phyloP scores from a whole-genome alignment of 169 alveolate genomes.

The Eimeria tenella region DNA sequence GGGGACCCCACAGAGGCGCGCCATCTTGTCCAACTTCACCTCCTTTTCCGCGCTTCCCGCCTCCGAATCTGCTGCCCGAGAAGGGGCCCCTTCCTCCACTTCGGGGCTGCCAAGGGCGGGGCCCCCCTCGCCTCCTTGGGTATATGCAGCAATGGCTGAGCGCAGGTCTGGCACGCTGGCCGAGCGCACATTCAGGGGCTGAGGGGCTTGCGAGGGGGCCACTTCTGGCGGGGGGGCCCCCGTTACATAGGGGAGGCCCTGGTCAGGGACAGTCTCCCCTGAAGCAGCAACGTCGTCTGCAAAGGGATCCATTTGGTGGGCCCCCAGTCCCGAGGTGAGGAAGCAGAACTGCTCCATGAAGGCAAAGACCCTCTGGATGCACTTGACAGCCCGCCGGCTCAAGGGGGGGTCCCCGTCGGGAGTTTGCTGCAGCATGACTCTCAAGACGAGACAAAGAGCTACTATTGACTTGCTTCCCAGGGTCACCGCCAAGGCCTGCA shows the following conservation, averaged over 20 bases:
- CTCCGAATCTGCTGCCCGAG: not conserved
- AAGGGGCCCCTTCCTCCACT: not conserved
- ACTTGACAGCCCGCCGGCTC: not conserved
- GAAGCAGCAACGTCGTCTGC: not conserved
- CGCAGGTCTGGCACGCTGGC: conserved; percentile 55
- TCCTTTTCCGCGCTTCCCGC: not conserved
- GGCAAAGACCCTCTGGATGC: conserved; percentile 77
- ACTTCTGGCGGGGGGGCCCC: not conserved
- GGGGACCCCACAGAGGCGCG: conserved; percentile 74
- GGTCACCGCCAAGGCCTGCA: conserved; percentile 76
- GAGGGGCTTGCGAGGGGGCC: not conserved
- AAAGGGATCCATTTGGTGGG: conserved; percentile 51
- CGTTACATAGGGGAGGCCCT: not conserved
- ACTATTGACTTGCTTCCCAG: conserved; percentile 84
- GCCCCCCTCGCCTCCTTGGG: not conserved
- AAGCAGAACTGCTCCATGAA: conserved; percentile 81
- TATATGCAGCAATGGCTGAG: not conserved
- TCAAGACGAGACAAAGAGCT: conserved; percentile 80
- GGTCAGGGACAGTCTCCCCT: not conserved
- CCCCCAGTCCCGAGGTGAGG: conserved; percentile 81
- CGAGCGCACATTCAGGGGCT: not conserved
- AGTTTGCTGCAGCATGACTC: conserved; percentile 80
- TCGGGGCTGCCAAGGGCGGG: not conserved
- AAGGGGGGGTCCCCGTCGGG: conserved; percentile 78
- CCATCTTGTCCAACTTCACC: conserved; percentile 50